Percentiles rank a stretch among this genome's conserved stretches.
Conservation (phyloP, 108 stramenopile species). For the Nitzschia sp. region DNA sequence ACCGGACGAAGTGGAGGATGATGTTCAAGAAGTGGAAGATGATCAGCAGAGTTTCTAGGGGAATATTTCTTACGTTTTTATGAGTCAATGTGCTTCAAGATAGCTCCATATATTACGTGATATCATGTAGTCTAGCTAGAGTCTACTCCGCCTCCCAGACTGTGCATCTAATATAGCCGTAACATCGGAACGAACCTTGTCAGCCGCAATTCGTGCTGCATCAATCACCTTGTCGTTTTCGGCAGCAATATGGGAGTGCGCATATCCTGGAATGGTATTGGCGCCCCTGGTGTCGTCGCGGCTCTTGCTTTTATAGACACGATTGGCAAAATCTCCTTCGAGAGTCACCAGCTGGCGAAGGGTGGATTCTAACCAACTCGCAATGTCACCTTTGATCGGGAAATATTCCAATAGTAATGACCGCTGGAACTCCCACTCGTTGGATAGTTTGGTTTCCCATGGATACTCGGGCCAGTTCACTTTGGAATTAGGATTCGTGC, state of each 20-base stretch:
- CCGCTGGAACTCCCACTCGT: slow-evolving; percentile 60
- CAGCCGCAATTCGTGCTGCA: slow-evolving; percentile 40
- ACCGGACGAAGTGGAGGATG: slow-evolving; percentile 18
- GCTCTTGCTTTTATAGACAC: slow-evolving; percentile 63
- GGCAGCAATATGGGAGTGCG: slow-evolving; percentile 57
- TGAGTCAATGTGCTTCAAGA: too few relatives aligned
- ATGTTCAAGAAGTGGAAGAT: background rate
- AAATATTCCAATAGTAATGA: slow-evolving; percentile 54
- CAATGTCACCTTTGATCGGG: slow-evolving; percentile 23
- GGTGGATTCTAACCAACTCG: slow-evolving; percentile 25
- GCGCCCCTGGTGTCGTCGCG: slow-evolving; percentile 81
- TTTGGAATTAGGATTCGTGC: background rate
- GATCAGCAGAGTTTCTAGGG: background rate
- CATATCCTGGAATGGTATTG: slow-evolving; percentile 74
- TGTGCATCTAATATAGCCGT: background rate
- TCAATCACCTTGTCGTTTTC: slow-evolving; percentile 68
- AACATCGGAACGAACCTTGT: slow-evolving; percentile 21
- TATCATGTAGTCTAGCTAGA: background rate
- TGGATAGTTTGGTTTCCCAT: slow-evolving; percentile 55
- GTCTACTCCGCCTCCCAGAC: background rate
- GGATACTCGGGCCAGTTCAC: slow-evolving; percentile 63
- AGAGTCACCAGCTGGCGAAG: slow-evolving; percentile 50
- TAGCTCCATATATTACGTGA: too few relatives aligned
- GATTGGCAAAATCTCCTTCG: slow-evolving; percentile 61
- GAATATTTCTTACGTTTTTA: background rate